These are phyloP conservation scores for Paraurostyla sp. DNA, from an alignment of 73 alveolate genomes.

Conservation along the genomic window DNA sequence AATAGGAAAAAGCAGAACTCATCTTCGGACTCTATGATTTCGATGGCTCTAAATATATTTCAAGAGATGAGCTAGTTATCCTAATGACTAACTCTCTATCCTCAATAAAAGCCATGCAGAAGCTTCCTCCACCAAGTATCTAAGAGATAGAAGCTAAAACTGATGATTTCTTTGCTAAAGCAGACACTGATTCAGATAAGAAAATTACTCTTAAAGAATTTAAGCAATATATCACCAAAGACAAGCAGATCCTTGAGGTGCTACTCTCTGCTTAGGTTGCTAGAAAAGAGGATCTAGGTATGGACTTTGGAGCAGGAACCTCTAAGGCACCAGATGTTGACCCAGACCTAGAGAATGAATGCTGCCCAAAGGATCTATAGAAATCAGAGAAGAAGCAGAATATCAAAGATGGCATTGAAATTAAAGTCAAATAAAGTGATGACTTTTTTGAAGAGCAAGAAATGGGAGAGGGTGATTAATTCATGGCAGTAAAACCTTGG, in stretches of 20 bases:
- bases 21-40: conserved; percentile 91
- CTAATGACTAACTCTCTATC: conserved; percentile 88
- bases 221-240: conserved; percentile 88
- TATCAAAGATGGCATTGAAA: conserved; percentile 81
- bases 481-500: conserved; percentile 95
- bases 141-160: conserved; percentile 90
- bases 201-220: conserved; percentile 93
- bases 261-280: conserved; percentile 78
- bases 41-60: conserved; percentile 90
- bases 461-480: conserved; percentile 89
- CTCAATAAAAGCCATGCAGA: conserved; percentile 82
- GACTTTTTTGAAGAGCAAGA: conserved; percentile 69
- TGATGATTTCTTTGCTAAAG: conserved; percentile 90
- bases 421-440: conserved; percentile 78
- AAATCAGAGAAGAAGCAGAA: conserved; percentile 71
- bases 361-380: conserved; percentile 81
- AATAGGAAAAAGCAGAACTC: conserved; percentile 81
- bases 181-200: conserved; percentile 95
- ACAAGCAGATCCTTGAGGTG: conserved; percentile 87
- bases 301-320: conserved; percentile 84
- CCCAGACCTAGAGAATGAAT: conserved; percentile 85
- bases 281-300: conserved; percentile 83
- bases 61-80: conserved; percentile 94
- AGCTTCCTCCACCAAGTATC: conserved; percentile 84
- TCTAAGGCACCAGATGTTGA: conserved; percentile 81